Conservation (phyloP, 2,329 filamentous ascomycete genomes). For the Penicillium sp. region DNA sequence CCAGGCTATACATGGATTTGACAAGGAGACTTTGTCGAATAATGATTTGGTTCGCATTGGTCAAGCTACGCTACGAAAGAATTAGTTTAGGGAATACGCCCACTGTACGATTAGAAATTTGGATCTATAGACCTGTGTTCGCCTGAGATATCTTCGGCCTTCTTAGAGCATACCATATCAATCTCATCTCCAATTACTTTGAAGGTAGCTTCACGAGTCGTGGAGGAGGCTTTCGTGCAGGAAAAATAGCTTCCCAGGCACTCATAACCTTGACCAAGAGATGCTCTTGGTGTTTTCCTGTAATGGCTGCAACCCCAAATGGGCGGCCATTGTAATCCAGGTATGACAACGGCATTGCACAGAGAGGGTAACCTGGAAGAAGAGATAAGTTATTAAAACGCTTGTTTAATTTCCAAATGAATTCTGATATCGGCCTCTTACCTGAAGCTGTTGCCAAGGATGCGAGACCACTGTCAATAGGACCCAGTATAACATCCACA, state of each 20-base stretch:
- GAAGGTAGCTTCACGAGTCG: not conserved
- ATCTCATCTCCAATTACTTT: not conserved
- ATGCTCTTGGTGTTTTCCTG: slow-evolving; percentile 8
- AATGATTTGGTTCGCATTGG: slow-evolving; percentile 10
- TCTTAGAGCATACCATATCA: not conserved
- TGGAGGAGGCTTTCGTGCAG: slow-evolving; percentile 6
- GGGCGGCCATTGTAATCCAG: slow-evolving; percentile 14
- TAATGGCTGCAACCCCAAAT: slow-evolving; percentile 13
- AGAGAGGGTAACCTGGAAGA: slow-evolving; percentile 10
- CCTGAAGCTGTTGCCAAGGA: slow-evolving; percentile 12
- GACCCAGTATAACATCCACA: slow-evolving; percentile 12
- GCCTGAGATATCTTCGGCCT: too few relatives aligned
- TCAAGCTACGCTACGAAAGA: not conserved
- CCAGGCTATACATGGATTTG: slow-evolving; percentile 6
- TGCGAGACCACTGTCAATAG: slow-evolving; percentile 6
- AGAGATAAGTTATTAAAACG: not conserved
- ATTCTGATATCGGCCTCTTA: not conserved
- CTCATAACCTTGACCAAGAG: slow-evolving; percentile 14
- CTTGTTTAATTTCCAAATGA: not conserved
- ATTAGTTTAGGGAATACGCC: not conserved
- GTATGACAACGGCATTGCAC: slow-evolving; percentile 13
- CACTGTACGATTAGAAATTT: not conserved
- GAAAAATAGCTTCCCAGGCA: slow-evolving; percentile 15
- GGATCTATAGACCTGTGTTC: too few relatives aligned
- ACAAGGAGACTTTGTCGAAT: slow-evolving; percentile 17